Percentiles rank a stretch among this genome's conserved stretches.
These are phyloP conservation scores for Pouteria campechiana DNA, from an alignment of 179 eudicot genomes.

Conservation along the genomic window DNA sequence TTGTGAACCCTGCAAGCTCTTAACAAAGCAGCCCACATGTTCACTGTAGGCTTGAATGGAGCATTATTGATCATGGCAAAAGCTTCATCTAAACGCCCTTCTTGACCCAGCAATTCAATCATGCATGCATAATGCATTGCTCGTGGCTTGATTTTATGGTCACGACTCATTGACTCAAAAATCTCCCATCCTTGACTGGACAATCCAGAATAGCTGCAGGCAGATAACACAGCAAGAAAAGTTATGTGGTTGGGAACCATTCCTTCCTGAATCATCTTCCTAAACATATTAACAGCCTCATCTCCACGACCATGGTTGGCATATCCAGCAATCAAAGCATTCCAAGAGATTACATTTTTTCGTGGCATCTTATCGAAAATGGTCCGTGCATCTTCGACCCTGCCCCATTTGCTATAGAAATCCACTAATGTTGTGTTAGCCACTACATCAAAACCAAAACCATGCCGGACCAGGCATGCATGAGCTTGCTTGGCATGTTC, in stretches of 20 bases:
- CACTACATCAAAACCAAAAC: constrained; percentile 64
- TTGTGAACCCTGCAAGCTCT: constrained; percentile 70
- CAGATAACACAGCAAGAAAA: constrained; percentile 76
- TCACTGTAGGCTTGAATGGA: constrained; percentile 55
- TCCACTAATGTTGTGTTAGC: constrained; percentile 77
- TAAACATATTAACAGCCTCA: constrained; percentile 62
- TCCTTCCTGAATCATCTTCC: constrained; percentile 46
- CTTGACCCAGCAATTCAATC: constrained; percentile 73
- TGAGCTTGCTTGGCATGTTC: constrained; percentile 89
- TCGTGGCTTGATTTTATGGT: constrained; percentile 52
- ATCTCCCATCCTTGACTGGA: constrained; percentile 58
- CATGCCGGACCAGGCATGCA: constrained; percentile 68
- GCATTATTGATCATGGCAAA: constrained; percentile 55
- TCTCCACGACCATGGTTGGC: constrained; percentile 69
- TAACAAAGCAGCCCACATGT: constrained; percentile 90
- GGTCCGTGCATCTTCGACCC: constrained; percentile 70
- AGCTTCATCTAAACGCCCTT: constrained; percentile 74
- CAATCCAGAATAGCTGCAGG: constrained; percentile 79
- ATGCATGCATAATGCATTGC: constrained; percentile 92
- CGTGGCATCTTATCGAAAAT: constrained; percentile 59
- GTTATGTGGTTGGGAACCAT: constrained; percentile 70
- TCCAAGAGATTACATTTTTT: constrained; percentile 78
- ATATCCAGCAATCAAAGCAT: constrained; percentile 78
- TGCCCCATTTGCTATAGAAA: constrained; percentile 90
- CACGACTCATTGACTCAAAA: constrained; percentile 53